phyloP scores from a whole-genome alignment of 768 basidiomycete species.

The Phlegmacium glaucopus region DNA sequence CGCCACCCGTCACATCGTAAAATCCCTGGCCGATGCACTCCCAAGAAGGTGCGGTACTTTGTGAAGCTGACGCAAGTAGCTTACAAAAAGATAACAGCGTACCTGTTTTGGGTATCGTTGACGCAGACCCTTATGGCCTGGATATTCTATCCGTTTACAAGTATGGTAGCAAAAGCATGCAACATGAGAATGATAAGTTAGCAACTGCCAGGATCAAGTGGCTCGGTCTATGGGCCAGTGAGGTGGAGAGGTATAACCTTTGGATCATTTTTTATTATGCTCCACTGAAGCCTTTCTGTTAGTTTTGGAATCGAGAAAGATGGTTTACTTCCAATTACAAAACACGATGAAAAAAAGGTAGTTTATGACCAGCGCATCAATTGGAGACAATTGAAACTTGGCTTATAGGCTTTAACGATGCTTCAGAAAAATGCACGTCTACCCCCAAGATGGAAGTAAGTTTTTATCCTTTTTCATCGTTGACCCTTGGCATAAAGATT shows the following conservation, averaged over 20 bases:
- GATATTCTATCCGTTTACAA: slow-evolving; percentile 90
- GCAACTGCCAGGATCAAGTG: slow-evolving; percentile 70
- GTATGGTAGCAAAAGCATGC: slow-evolving; percentile 68
- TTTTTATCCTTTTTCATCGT: slow-evolving; percentile 5
- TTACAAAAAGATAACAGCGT: slow-evolving; percentile 41
- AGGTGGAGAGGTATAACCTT: slow-evolving; percentile 53
- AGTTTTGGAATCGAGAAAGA: slow-evolving; percentile 64
- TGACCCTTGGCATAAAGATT: not conserved
- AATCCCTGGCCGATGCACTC: slow-evolving; percentile 63
- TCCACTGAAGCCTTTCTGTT: not conserved
- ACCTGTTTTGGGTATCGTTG: slow-evolving; percentile 78
- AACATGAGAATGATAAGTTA: slow-evolving; percentile 68
- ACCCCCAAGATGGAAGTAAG: slow-evolving; percentile 67
- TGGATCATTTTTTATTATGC: not conserved
- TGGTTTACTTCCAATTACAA: slow-evolving; percentile 63
- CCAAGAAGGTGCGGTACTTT: slow-evolving; percentile 48
- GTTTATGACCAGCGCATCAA: slow-evolving; percentile 3
- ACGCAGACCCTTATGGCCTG: slow-evolving; percentile 89
- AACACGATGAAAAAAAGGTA: slow-evolving; percentile 75
- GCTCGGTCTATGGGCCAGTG: slow-evolving; percentile 74
- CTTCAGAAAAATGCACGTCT: slow-evolving; percentile 42
- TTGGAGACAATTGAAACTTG: not conserved
- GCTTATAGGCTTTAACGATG: slow-evolving; percentile 58
- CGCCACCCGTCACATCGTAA: slow-evolving; percentile 82
- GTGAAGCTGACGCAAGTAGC: not conserved